These are phyloP conservation scores for Panicum miliaceum DNA, from an alignment of 176 grass and related monocot species.

Conservation along the genomic window DNA sequence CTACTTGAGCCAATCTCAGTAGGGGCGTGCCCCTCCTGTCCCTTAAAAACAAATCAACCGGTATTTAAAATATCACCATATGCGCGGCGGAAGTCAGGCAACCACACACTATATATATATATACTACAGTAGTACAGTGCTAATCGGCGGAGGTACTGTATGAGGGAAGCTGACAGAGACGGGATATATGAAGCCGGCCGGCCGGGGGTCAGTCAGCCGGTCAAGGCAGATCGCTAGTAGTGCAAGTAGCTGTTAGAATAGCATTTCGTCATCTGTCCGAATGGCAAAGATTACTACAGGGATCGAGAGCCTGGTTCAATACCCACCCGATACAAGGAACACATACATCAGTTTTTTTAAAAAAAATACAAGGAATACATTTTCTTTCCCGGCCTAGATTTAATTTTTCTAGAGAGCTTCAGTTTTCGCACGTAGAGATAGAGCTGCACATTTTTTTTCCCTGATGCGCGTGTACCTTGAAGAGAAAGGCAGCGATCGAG, in stretches of 20 bases:
- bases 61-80: not conserved
- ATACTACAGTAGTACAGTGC: no score
- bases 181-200: no score
- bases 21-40: no score
- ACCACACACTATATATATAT: no score
- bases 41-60: no score
- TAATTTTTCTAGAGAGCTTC: no score
- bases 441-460: not conserved
- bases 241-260: not conserved
- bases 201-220: not conserved
- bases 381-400: not conserved
- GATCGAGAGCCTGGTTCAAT: not conserved
- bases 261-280: not conserved
- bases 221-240: constrained; percentile 33
- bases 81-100: not conserved
- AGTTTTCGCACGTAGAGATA: not conserved
- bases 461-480: not conserved
- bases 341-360: no score
- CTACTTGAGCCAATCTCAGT: not conserved
- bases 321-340: not conserved
- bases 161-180: no score
- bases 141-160: no score
- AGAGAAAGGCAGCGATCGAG: not conserved
- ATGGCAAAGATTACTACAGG: not conserved
- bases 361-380: not conserved